Conservation (phyloP, 805 yeast species). For the Saccharomycopsis guyanensis region DNA sequence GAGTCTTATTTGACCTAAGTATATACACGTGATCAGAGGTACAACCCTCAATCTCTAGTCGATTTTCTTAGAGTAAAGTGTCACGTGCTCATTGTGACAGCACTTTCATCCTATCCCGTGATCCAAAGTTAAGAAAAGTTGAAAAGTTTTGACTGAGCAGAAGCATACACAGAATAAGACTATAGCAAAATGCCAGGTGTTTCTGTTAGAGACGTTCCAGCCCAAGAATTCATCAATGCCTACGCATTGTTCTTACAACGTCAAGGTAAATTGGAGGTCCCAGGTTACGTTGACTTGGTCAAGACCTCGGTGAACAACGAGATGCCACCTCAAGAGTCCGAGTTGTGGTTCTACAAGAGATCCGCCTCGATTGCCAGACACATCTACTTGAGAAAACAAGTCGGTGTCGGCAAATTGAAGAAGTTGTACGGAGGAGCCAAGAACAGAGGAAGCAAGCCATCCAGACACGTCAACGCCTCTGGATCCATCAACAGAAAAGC, state of each 20-base stretch:
- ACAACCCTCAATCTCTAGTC: no score
- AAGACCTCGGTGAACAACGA: constrained; percentile 99
- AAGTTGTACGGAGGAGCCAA: constrained; percentile 98
- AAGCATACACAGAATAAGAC: not conserved
- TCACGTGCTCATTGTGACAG: not conserved
- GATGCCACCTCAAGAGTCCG: constrained; percentile 99
- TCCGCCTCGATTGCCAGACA: constrained; percentile 99
- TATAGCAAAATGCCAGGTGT: constrained; percentile 81
- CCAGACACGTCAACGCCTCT: constrained; percentile 97
- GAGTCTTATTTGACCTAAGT: no score
- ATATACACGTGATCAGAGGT: no score
- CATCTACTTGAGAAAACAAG: constrained; percentile 98
- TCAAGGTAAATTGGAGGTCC: constrained; percentile 99
- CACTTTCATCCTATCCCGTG: not conserved
- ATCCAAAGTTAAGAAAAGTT: no score
- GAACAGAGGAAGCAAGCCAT: constrained; percentile 99
- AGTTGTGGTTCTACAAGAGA: constrained; percentile 99
- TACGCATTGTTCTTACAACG: constrained; percentile 99
- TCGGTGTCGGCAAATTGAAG: constrained; percentile 99
- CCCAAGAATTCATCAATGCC: constrained; percentile 99
- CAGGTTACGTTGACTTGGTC: constrained; percentile 99
- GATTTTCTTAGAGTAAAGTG: no score
- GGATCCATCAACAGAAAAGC: constrained; percentile 99
- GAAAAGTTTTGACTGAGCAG: not conserved
- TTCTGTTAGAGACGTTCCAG: constrained; percentile 99